Evolutionary conservation across 352 stramenopile species (phyloP).

Genomic region (Phytophthora fragariaefolia): DNA sequence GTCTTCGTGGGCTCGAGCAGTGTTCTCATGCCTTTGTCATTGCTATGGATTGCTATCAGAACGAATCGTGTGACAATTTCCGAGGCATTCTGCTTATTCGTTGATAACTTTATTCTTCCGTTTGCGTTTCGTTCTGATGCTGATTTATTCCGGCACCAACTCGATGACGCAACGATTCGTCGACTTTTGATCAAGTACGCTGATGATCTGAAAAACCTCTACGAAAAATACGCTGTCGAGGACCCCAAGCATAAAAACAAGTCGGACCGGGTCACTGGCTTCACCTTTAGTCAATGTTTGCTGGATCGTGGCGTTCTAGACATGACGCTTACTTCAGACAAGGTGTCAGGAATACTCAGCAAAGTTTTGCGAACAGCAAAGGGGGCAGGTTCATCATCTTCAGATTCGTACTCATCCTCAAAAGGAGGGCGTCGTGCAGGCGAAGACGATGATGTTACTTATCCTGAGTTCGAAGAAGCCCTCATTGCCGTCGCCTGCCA

Average conservation of each 20-base stretch:
- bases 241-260: conserved; percentile 49
- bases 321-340: conserved; percentile 68
- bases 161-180: conserved; percentile 73
- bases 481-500: conserved; percentile 75
- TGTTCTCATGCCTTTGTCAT: not conserved
- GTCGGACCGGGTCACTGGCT: conserved; percentile 55
- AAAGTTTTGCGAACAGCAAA: conserved; percentile 46
- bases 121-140: conserved; percentile 78
- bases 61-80: conserved; percentile 72
- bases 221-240: conserved; percentile 59
- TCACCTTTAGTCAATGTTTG: conserved; percentile 68
- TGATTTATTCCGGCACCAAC: conserved; percentile 76
- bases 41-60: conserved; percentile 22
- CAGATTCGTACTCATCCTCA: not conserved
- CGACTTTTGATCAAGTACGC: conserved; percentile 66
- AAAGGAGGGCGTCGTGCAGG: conserved; percentile 16
- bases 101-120: conserved; percentile 77
- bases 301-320: conserved; percentile 69
- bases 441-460: conserved; percentile 66
- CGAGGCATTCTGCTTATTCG: conserved; percentile 76
- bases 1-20: not conserved
- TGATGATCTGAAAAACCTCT: conserved; percentile 66
- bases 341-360: conserved; percentile 61
- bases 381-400: not conserved
- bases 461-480: conserved; percentile 73